A percentile compares a stretch with the other conserved stretches of the same genome.
phyloP scores from a whole-genome alignment of 768 basidiomycete genomes.

The Leccinellum luteum region DNA sequence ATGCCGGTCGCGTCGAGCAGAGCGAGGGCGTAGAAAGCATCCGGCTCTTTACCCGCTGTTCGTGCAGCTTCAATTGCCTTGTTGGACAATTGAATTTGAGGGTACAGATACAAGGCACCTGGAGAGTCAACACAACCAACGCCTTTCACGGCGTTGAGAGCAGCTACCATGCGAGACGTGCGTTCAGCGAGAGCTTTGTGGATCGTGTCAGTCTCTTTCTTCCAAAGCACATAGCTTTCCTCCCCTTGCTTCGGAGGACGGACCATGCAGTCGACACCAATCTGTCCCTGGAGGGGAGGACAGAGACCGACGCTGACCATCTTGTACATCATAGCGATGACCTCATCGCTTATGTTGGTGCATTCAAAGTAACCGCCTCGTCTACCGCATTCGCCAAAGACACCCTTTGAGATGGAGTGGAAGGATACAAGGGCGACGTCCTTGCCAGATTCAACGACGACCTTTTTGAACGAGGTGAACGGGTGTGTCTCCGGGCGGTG shows the following conservation, averaged over 20 bases:
- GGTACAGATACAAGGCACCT: conserved; percentile 93
- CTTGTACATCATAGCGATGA: conserved; percentile 90
- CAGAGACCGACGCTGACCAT: conserved; percentile 91
- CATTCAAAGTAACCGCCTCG: conserved; percentile 96
- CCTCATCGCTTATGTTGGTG: conserved; percentile 72
- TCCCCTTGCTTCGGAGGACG: conserved; percentile 79
- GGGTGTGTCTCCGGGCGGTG: conserved; percentile 64
- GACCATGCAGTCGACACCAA: conserved; percentile 94
- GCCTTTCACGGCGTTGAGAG: conserved; percentile 83
- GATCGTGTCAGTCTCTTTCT: conserved; percentile 78
- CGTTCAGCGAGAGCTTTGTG: conserved; percentile 72
- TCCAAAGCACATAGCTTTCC: conserved; percentile 75
- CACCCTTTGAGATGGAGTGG: conserved; percentile 97
- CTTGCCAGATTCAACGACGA: conserved; percentile 61
- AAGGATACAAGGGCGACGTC: conserved; percentile 84
- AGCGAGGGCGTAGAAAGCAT: conserved; percentile 83
- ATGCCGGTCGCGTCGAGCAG: conserved; percentile 89
- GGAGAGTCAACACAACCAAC: conserved; percentile 87
- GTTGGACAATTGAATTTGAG: conserved; percentile 69
- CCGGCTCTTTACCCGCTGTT: conserved; percentile 73
- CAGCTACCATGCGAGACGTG: conserved; percentile 66
- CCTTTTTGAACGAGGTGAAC: conserved; percentile 94
- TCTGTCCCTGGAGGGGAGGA: conserved; percentile 86
- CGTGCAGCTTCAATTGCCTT: conserved; percentile 73
- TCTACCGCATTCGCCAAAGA: conserved; percentile 95